Base-by-base conservation (phyloP, 1,284 basidiomycete genomes). In the Ceratobasidium sp. region DNA sequence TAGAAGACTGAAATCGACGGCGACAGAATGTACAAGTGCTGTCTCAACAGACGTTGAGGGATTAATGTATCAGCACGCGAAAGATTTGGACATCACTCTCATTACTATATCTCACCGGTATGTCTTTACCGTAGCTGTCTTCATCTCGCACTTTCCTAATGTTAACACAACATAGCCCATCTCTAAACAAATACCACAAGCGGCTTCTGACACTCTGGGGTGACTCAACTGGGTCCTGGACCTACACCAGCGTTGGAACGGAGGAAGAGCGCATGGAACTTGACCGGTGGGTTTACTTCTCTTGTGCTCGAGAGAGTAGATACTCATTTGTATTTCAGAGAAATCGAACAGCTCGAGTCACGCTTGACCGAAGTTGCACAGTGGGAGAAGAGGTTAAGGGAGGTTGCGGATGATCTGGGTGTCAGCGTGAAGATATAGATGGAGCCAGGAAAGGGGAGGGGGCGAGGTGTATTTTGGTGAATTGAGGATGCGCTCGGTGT, bases 61-160 rank as follows among this genome's bases (percentile, higher is more conserved):
- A 73, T 85, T 89, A 84, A 98, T 98, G 95, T 99, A 98, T 90
- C 94, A 97, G 80, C 90, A 95, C 80, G 97, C 97, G 0, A 96
- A 94, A 0, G 85, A 87, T 57, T 86, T 97, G 22, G 93, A 93
- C 0, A 97, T 97, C 79, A 97, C 96, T 0, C 87, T 97, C 36
- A 85, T 98, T 79, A 97, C 95, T 0, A 95, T 97, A 54, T 96
- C 93, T 27, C 95, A 97, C 84, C 90, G 95, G 89, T 91, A 78
- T 1, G 86, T 81, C 14, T 11, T 4, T 14, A 8, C 45, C 9
- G 59, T 59, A 50, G 41, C 19, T n/a, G 57, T 22, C 24, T 27
- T 56, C 19, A 1, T 36, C 33, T 22, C 22, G n/a, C n/a, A 41
- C 47, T 31, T 2, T 22, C 27, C 50, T 24, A 36, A 60, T 2